Percentiles rank a stretch among this genome's conserved stretches.
These are phyloP conservation scores for Spathaspora passalidarum DNA, from an alignment of 805 yeast genomes.

Conservation along the genomic window DNA sequence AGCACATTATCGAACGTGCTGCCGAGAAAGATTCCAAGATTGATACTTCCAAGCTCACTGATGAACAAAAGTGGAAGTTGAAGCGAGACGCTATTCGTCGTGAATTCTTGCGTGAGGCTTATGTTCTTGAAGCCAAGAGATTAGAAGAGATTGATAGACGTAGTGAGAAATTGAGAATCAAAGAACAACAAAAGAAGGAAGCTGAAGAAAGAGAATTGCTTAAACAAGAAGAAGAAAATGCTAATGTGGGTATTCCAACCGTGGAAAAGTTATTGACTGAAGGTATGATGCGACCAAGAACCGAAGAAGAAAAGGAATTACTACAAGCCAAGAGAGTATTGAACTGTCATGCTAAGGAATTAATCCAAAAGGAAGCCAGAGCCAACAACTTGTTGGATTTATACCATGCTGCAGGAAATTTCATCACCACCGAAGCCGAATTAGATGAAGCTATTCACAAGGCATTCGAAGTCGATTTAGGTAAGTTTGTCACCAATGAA, in stretches of 20 bases:
- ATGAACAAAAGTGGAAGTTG: conserved; percentile 44
- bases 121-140: conserved; percentile 49
- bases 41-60: conserved; percentile 27
- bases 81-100: conserved; percentile 68
- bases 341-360: conserved; percentile 59
- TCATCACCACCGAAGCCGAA: conserved; percentile 70
- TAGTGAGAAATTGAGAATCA: conserved; percentile 21
- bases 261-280: conserved; percentile 63
- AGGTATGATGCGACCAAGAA: conserved; percentile 70
- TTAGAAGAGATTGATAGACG: conserved; percentile 36
- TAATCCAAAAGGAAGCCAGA: conserved; percentile 49
- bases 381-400: conserved; percentile 62
- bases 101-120: conserved; percentile 63
- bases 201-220: conserved; percentile 37
- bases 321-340: conserved; percentile 59
- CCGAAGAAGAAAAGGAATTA: conserved; percentile 61
- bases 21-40: conserved; percentile 37
- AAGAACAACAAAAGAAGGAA: conserved; percentile 21
- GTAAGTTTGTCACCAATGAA: conserved; percentile 33
- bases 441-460: conserved; percentile 54
- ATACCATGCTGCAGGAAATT: conserved; percentile 66
- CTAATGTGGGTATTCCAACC: conserved; percentile 55
- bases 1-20: conserved; percentile 39
- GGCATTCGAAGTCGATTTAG: conserved; percentile 47
- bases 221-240: conserved; percentile 41